Conservation (phyloP, 2,329 filamentous ascomycete species). For the Exophiala phaeomuriformis region DNA sequence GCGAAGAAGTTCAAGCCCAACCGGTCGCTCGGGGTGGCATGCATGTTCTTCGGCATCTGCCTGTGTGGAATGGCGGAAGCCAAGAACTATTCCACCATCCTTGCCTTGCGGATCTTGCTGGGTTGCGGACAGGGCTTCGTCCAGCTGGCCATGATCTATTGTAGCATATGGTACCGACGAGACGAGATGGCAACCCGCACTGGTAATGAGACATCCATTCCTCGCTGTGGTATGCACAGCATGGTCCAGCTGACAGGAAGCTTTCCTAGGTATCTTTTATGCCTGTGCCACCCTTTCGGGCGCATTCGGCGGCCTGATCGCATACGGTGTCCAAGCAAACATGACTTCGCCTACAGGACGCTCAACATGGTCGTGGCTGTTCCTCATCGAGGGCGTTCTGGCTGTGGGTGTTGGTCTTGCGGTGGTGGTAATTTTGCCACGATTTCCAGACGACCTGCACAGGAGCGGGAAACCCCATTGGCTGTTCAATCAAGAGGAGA, state of each 20-base stretch:
- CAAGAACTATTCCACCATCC: conserved; percentile 7
- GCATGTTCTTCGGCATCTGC: conserved; percentile 6
- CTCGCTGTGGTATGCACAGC: not conserved
- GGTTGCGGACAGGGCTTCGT: conserved; percentile 9
- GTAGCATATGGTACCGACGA: conserved; percentile 10
- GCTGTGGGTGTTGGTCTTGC: conserved; percentile 54
- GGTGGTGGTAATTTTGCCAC: conserved; percentile 55
- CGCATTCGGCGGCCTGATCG: conserved; percentile 61
- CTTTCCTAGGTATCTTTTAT: conserved; percentile 10
- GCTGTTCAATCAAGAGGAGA: not conserved
- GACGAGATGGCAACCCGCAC: conserved; percentile 10
- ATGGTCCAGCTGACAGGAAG: not conserved
- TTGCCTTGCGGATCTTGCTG: conserved; percentile 11
- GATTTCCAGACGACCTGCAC: conserved; percentile 48
- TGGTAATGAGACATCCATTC: too few species aligned
- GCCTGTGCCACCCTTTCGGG: conserved; percentile 62
- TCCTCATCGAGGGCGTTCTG: conserved; percentile 62
- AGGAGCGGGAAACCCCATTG: not conserved
- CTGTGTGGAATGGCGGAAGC: conserved; percentile 2
- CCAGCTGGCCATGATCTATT: conserved; percentile 6
- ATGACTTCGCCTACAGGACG: conserved; percentile 51
- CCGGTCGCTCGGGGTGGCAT: not conserved
- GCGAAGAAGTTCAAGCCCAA: not conserved
- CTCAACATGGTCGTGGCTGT: conserved; percentile 56
- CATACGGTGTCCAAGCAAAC: conserved; percentile 57